Evolutionary conservation across 371 early-diverging fungal genomes (phyloP).

Genomic region (Mucor sp.): DNA sequence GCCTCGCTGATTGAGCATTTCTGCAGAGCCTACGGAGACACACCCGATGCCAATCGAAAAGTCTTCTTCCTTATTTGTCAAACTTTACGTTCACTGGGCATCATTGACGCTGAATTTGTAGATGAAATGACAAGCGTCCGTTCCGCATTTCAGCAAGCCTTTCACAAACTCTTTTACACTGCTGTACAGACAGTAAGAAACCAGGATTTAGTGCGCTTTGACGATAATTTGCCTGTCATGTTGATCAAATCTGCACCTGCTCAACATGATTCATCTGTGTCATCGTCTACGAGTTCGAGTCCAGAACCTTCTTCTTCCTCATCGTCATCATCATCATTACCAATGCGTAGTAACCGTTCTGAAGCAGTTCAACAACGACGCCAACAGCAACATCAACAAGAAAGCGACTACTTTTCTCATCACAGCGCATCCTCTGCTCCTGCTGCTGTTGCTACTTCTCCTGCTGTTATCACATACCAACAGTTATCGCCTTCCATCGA

Average conservation of each 20-base stretch:
- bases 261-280: neutral
- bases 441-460: neutral
- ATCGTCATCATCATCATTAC: neutral
- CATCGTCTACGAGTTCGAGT: neutral
- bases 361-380: neutral
- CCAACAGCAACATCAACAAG: neutral
- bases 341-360: neutral
- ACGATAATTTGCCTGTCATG: slow-evolving; percentile 15
- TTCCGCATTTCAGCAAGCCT: slow-evolving; percentile 80
- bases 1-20: slow-evolving; percentile 83
- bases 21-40: slow-evolving; percentile 82
- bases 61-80: slow-evolving; percentile 82
- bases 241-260: neutral
- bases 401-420: neutral
- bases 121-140: slow-evolving; percentile 76
- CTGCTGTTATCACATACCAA: neutral
- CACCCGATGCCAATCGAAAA: slow-evolving; percentile 77
- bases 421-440: neutral
- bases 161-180: slow-evolving; percentile 76
- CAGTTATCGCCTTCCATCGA: neutral
- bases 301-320: neutral
- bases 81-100: slow-evolving; percentile 67
- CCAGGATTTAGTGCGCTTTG: slow-evolving; percentile 21
- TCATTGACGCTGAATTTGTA: slow-evolving; percentile 84
- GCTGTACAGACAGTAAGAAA: slow-evolving; percentile 73